Conservation (phyloP, 495 filamentous ascomycete genomes). For the Podospora bellae-mahoneyi region DNA sequence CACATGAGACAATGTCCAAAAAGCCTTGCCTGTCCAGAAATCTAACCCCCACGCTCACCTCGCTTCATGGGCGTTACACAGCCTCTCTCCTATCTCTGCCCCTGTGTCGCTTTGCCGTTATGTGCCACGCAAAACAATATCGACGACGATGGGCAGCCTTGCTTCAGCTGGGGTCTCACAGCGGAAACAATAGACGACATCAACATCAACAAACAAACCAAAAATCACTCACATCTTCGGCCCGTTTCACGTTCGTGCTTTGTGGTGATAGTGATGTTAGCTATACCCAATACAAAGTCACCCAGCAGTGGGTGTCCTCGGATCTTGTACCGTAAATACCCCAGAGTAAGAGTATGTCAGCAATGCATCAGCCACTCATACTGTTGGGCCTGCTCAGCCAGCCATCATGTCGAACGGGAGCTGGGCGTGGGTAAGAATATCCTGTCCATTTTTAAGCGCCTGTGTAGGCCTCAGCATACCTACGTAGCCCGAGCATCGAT, state of each 20-base stretch:
- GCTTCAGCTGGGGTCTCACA: neutral
- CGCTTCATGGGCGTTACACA: neutral
- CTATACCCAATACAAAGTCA: neutral
- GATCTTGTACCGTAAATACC: neutral
- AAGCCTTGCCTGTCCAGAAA: neutral
- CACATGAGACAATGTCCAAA: neutral
- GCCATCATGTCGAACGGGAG: neutral
- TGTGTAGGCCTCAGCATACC: neutral
- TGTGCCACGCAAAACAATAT: neutral
- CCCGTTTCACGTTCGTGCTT: neutral
- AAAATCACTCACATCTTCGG: neutral
- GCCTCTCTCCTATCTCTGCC: neutral
- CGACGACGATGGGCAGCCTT: neutral
- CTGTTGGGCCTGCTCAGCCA: neutral
- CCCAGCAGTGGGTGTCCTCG: neutral
- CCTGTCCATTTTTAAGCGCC: neutral
- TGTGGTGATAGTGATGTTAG: neutral
- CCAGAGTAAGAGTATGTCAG: neutral
- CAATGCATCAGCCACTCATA: neutral
- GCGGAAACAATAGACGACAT: neutral
- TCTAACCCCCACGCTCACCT: neutral
- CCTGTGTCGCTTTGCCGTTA: neutral
- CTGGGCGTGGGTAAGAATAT: neutral
- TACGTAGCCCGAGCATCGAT: neutral
- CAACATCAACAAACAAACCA: neutral